Percentiles rank a stretch among this genome's conserved stretches.
Evolutionary conservation across 805 yeast genomes (phyloP).

Genomic region (Metschnikowia baotianmanensis): DNA sequence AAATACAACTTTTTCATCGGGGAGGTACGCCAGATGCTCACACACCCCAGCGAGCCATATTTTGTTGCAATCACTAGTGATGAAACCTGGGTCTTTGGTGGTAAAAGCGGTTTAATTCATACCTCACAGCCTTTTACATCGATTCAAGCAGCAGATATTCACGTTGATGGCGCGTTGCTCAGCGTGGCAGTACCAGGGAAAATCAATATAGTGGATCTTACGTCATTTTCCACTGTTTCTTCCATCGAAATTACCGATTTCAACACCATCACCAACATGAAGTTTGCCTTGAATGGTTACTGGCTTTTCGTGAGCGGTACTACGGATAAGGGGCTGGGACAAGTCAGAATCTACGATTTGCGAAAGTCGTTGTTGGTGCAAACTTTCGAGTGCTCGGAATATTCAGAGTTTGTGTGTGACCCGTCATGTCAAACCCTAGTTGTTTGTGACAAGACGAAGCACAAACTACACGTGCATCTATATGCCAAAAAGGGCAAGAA

Average conservation of each 20-base stretch:
- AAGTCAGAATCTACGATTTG: constrained; percentile 49
- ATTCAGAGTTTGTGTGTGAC: constrained; percentile 30
- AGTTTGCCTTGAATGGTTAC: constrained; percentile 64
- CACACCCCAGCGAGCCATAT: constrained; percentile 17
- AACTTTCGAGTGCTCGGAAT: constrained; percentile 13
- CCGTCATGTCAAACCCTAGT: constrained; percentile 35
- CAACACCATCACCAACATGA: constrained; percentile 32
- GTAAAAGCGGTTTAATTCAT: constrained; percentile 9
- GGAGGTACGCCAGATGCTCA: constrained; percentile 2
- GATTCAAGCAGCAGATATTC: constrained; percentile 31
- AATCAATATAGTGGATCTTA: constrained; percentile 39
- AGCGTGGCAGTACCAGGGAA: constrained; percentile 31
- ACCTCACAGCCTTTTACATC: constrained; percentile 11
- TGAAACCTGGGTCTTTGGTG: constrained; percentile 11
- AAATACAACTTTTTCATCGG: neutral
- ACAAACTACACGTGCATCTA: constrained; percentile 29
- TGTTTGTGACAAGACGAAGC: constrained; percentile 16
- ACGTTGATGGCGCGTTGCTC: constrained; percentile 49
- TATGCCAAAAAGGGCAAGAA: constrained; percentile 40
- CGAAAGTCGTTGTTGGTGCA: constrained; percentile 36
- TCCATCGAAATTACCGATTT: constrained; percentile 2
- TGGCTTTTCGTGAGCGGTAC: constrained; percentile 44
- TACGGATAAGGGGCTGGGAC: constrained; percentile 24
- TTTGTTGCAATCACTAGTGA: constrained; percentile 16
- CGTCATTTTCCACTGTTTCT: constrained; percentile 36